Conservation (phyloP, 2,329 filamentous ascomycete species). For the Colletotrichum sansevieriae region DNA sequence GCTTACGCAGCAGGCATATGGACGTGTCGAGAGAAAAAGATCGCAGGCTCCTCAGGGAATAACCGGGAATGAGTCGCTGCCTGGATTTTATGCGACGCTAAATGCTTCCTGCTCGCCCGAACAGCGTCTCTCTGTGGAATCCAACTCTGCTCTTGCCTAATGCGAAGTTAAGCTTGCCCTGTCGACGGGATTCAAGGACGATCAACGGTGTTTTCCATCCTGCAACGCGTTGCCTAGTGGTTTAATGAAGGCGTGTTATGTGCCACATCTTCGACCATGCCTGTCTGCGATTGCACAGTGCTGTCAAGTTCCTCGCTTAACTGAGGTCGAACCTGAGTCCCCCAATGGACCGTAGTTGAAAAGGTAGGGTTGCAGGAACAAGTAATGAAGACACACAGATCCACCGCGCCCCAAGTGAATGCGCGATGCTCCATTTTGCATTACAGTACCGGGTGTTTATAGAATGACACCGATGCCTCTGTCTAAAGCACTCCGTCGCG, state of each 20-base stretch:
- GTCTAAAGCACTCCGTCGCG: neutral
- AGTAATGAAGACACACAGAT: slow-evolving; percentile 12
- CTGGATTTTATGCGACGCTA: slow-evolving; percentile 14
- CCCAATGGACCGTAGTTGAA: neutral
- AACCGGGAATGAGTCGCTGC: slow-evolving; percentile 21
- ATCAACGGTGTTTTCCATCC: slow-evolving; percentile 1
- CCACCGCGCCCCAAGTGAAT: slow-evolving; percentile 3
- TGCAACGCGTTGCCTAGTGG: slow-evolving; percentile 3
- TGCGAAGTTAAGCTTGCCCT: slow-evolving; percentile 35
- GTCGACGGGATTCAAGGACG: slow-evolving; percentile 9
- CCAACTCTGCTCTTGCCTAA: slow-evolving; percentile 1
- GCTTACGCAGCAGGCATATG: slow-evolving; percentile 38
- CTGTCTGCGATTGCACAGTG: slow-evolving; percentile 26
- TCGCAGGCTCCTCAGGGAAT: slow-evolving; percentile 7
- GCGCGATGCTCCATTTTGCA: slow-evolving; percentile 8
- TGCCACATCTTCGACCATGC: slow-evolving; percentile 6
- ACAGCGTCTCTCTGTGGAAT: slow-evolving; percentile 1
- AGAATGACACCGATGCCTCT: slow-evolving; percentile 22
- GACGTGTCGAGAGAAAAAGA: slow-evolving; percentile 24
- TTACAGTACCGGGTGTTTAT: neutral
- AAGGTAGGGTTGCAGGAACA: slow-evolving; percentile 1
- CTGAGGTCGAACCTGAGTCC: neutral
- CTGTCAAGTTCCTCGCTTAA: slow-evolving; percentile 19
- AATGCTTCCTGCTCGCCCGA: slow-evolving; percentile 18
- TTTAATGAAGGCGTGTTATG: slow-evolving; percentile 6